Percentiles rank a stretch among this genome's conserved stretches.
phyloP scores from a whole-genome alignment of 2,329 filamentous ascomycete species.

The Ophiostoma perfectum region DNA sequence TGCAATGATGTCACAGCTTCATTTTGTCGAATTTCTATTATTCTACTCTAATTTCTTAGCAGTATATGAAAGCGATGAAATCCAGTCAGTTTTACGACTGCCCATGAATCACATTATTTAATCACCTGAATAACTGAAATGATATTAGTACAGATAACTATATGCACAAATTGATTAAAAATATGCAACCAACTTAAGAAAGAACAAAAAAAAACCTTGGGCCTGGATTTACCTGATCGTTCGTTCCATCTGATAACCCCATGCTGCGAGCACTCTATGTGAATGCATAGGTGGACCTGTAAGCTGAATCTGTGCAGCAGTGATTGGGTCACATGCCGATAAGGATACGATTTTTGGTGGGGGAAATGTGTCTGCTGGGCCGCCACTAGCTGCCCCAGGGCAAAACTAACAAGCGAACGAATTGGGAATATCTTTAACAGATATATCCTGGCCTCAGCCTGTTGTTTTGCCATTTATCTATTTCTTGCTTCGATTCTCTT shows the following conservation, averaged over 20 bases:
- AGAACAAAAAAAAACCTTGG: neutral
- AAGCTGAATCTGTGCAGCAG: neutral
- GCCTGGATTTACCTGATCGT: neutral
- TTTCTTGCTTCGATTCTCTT: too few species aligned
- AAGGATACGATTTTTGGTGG: slow-evolving; percentile 1
- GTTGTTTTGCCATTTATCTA: neutral
- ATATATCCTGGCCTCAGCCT: neutral
- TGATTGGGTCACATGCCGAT: slow-evolving; percentile 13
- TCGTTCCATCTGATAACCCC: neutral
- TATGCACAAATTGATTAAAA: too few species aligned
- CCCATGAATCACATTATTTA: too few species aligned
- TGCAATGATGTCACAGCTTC: too few species aligned
- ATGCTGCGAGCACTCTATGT: neutral
- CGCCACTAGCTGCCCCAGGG: neutral
- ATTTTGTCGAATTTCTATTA: too few species aligned
- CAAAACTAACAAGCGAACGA: neutral
- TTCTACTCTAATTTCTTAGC: too few species aligned
- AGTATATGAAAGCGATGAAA: too few species aligned
- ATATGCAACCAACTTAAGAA: neutral
- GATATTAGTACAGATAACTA: too few species aligned
- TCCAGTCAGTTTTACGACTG: too few species aligned
- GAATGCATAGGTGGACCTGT: neutral
- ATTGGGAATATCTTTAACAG: neutral
- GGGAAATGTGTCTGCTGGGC: slow-evolving; percentile 4
- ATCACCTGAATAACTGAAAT: too few species aligned